Conservation (phyloP, 169 alveolate species). For the Plasmodium yoelii region DNA sequence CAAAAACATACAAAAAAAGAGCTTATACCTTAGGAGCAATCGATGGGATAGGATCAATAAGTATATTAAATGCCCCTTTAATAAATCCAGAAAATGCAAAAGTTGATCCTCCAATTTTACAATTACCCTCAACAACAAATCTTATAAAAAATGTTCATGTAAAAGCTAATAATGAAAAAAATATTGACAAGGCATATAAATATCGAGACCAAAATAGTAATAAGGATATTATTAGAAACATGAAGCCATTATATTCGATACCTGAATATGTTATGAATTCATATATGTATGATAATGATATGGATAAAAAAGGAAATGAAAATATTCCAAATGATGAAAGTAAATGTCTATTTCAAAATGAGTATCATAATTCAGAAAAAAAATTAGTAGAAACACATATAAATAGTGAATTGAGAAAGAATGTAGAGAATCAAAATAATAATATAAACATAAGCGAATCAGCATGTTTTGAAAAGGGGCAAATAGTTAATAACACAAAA, state of each 20-base stretch:
- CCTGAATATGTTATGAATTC: constrained; percentile 59
- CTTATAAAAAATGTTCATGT: constrained; percentile 72
- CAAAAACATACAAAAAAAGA: constrained; percentile 41
- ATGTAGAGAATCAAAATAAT: too few species aligned
- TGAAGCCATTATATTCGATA: constrained; percentile 67
- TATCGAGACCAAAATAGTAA: constrained; percentile 63
- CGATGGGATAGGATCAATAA: constrained; percentile 63
- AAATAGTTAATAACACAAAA: neutral
- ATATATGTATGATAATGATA: constrained; percentile 19
- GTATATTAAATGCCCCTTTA: constrained; percentile 58
- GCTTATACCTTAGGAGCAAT: constrained; percentile 69
- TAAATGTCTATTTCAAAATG: neutral
- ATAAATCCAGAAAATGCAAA: constrained; percentile 52
- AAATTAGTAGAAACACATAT: neutral
- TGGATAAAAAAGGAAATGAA: neutral
- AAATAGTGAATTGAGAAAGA: too few species aligned
- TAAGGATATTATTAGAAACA: constrained; percentile 38
- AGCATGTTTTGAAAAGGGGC: too few species aligned
- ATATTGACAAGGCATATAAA: constrained; percentile 54
- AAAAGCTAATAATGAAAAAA: constrained; percentile 49
- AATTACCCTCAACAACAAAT: constrained; percentile 62
- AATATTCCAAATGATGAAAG: neutral
- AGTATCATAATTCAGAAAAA: neutral
- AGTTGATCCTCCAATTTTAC: constrained; percentile 57
- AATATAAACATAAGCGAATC: too few species aligned